Evolutionary conservation across 192 early-diverging fungal species (phyloP).

Genomic region (Chytriomyces sp.): DNA sequence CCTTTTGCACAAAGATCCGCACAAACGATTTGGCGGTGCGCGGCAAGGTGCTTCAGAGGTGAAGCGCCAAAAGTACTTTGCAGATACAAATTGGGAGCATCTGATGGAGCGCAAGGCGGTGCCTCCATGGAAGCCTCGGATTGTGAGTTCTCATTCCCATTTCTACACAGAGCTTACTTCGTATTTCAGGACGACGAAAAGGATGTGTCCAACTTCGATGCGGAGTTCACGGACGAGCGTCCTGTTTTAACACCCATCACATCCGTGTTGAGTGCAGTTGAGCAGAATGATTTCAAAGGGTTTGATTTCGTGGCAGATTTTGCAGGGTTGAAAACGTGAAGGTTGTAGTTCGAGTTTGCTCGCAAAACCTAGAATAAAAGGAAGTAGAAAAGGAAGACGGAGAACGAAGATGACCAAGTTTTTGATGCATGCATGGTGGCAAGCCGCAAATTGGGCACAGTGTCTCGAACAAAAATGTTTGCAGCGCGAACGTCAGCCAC

Average conservation of each 20-base stretch:
- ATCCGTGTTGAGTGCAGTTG: neutral
- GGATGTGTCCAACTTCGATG: conserved; percentile 56
- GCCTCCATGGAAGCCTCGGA: conserved; percentile 64
- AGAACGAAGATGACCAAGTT: too few relatives aligned
- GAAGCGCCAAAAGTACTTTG: conserved; percentile 64
- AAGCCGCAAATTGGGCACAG: too few relatives aligned
- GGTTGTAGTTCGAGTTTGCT: too few relatives aligned
- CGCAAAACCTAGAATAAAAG: too few relatives aligned
- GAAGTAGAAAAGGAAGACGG: too few relatives aligned
- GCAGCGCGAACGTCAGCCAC: too few relatives aligned
- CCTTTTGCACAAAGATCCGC: conserved; percentile 64
- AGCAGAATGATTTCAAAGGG: neutral
- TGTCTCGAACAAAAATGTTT: too few relatives aligned
- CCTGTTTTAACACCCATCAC: neutral
- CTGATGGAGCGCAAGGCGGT: conserved; percentile 59
- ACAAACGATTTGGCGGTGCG: conserved; percentile 57
- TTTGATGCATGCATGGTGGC: too few relatives aligned
- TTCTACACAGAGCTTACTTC: neutral
- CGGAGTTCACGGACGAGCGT: conserved; percentile 39
- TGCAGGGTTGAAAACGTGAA: neutral
- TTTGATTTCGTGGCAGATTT: neutral
- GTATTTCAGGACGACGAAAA: conserved; percentile 31
- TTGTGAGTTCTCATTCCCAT: neutral
- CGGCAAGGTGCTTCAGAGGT: conserved; percentile 60
- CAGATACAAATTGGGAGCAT: conserved; percentile 64